Evolutionary conservation across 352 stramenopile genomes (phyloP), one percentile per base, ranked within the genome.

Genomic region (Elongisporangium senticosum): DNA sequence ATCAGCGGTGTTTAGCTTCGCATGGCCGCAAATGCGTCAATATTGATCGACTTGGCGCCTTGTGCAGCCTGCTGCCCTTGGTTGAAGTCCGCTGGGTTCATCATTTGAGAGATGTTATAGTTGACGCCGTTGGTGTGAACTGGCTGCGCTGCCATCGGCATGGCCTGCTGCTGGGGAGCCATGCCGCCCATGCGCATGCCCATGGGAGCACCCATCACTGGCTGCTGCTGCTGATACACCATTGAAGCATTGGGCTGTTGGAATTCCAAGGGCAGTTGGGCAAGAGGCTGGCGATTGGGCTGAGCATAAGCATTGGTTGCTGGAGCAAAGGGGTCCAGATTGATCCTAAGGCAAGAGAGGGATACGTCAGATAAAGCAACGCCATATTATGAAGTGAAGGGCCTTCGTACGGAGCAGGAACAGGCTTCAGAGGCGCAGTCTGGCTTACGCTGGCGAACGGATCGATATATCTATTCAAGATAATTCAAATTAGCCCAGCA

Each of bases 101-200:
- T 89, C 48, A 91, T 63, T 61, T 89, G 77, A 11, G 84, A 91
- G 55, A 93, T 93, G 65, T 84, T 91, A 67, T 85, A 89, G 68
- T 91, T 93, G 24, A 82, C 79, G 33, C 65, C 67, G 59, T 56
- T 55, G 51, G 59, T 76, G 28, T 59, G 49, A 47, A 54, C 52
- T 4, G 58, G 37, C 14, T 51, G 55, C 21, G 50, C 49, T 49
- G 60, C 52, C 28, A 60, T 56, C 40, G 53, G 62, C 47, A 70
- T 55, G 11, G 24, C 51, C 37, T 64, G 62, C 19, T 68, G 67
- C 52, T 69, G 64, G 6, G 55, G 56, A 15, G 33, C 33, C 33
- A 43, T 28, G 57, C 53, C 22, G 69, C 61, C 48, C 65, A 39
- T 48, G 33, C 51, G 26, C 53, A 59, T 57, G 24, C 61, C 58